Evolutionary conservation across 805 yeast species (phyloP), one percentile per base, ranked within the genome.

Genomic region (Zygosaccharomyces kombuchaensis): DNA sequence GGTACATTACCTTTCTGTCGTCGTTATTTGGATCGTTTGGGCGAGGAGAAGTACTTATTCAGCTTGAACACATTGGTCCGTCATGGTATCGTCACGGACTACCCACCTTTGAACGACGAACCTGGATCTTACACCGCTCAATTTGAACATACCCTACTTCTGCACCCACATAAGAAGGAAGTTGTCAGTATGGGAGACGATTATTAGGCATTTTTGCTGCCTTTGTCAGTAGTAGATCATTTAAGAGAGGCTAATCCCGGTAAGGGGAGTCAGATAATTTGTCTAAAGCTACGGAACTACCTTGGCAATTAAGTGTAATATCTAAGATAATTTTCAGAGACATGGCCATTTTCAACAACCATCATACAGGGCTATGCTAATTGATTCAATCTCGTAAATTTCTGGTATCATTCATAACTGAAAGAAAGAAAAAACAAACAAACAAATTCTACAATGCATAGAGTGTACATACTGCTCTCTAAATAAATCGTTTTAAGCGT

Each of bases 1-100:
- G 97, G 98, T 36, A 88, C 98, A 0, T 73, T 93, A 55, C 98
- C 99, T 2, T 93, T 90, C 80, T 93, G 99, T 71, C 83, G 97
- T 57, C 76, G 99, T 58, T 93, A 93, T 63, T 72, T 93, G 62
- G 99, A 93, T 62, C 77, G 95, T 54, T 59, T 86, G 4, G 97
- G 96, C 12, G 95, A 91, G 63, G 96, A 89, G 37, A 90, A 89
- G 69, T 91, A 93, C 59, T 72, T 91, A 47, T 72, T 87, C 56
- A 96, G 96, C 5, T 76, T 93, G 66, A 88, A 85, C 68, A 84
- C 80, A 57, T 74, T 93, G 62, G 96, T 88, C 44, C 82, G 81
- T 63, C 77, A 84, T 6, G 98, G 96, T 4, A 70, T 86, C n/a
- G 87, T 93, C 7, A 85, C 84, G 58, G 99, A 88, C 54, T 89